Base-by-base conservation (phyloP, 225 moss, liverwort and hornwort species). In the Climacium dendroides region DNA sequence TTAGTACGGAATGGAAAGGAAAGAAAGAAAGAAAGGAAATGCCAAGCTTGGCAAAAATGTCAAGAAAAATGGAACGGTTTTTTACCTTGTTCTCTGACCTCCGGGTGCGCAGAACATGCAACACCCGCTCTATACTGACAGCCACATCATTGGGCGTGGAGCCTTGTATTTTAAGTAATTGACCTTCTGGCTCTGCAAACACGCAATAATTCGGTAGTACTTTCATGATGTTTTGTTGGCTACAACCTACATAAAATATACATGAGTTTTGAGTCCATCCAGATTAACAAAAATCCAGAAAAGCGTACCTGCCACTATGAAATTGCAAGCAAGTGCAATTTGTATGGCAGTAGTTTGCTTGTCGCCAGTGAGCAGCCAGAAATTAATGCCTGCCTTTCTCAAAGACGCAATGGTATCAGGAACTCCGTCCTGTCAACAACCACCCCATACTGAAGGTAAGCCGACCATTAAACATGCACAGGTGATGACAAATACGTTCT, bases 301-400 rank as follows among this genome's bases (percentile, higher is more conserved):
- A 71, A 57, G 82, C 58, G 70, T 91, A 97, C 97, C 97, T 83
- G 97, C 94, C 81, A 94, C 75, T 89, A 99, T 92, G 71, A 99
- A 93, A 84, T 97, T 99, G 91, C 99, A 99, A 75, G 97, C 81
- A 78, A 96, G 87, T 39, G 97, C 99, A 92, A 99, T 95, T 84
- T 99, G 97, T 81, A 96, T 92, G 77, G 99, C 99, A 82, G 97
- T 99, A 54, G 93, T 97, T 48, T 94, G 97, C 94, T 96, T 99
- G 91, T 99, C 99, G 87, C 99, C 99, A 52, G 99, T 99, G 73
- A 99, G 92, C 95, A 99, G 92, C 99, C 99, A 99, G 87, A 99
- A 99, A 88, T 97, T 99, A 76, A 99, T 97, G 62, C 99, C 99
- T 45, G 99, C 99, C 90, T 94, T 94, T 89, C 99, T 92, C 58